Percentiles rank a stretch among this genome's conserved stretches.
Conservation (phyloP, 140 eudicot species). For the Eryngium alpinum region DNA sequence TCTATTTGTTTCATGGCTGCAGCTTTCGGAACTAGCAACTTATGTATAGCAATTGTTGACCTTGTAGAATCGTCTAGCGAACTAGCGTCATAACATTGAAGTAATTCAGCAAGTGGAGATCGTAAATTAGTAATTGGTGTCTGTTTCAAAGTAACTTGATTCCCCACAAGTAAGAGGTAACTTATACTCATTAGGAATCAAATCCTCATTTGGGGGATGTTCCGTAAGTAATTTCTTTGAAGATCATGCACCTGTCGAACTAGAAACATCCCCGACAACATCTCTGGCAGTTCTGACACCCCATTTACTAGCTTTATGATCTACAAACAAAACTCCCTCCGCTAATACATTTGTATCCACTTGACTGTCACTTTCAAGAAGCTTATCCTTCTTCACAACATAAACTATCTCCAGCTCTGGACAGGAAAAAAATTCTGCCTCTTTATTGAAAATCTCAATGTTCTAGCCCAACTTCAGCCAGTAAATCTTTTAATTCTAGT, state of each 20-base stretch:
- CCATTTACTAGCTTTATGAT: background rate
- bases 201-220: conserved; percentile 5
- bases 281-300: conserved; percentile 3
- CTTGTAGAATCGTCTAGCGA: conserved; percentile 33
- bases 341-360: background rate
- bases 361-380: conserved; percentile 4
- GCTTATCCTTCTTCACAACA: conserved; percentile 10
- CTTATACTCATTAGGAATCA: conserved; percentile 12
- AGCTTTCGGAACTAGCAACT: conserved; percentile 60
- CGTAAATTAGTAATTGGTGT: conserved; percentile 38
- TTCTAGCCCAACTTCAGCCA: conserved; percentile 2
- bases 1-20: conserved; percentile 63
- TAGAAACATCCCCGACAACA: conserved; percentile 9
- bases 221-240: conserved; percentile 16
- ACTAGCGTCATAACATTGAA: conserved; percentile 43
- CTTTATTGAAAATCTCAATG: background rate
- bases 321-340: conserved; percentile 1
- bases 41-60: conserved; percentile 35
- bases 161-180: conserved; percentile 4
- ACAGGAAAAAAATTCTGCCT: conserved; percentile 2
- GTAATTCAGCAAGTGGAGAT: conserved; percentile 43
- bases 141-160: conserved; percentile 46
- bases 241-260: conserved; percentile 8
- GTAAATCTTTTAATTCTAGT: conserved; percentile 4
- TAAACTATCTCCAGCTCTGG: conserved; percentile 21